Base-by-base conservation (phyloP, 805 yeast genomes). In the Cyberlindnera bimundalis region DNA sequence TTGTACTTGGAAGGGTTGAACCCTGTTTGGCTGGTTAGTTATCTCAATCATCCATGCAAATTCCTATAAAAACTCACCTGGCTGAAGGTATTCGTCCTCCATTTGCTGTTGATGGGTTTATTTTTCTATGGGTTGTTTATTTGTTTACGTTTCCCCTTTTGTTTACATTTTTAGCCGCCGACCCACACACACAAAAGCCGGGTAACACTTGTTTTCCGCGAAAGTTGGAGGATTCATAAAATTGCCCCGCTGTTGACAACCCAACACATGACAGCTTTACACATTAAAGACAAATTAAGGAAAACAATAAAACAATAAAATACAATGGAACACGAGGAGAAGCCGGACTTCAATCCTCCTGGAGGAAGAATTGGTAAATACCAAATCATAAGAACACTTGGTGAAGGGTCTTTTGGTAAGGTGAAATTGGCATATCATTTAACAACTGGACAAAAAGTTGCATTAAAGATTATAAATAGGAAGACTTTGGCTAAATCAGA, bases 401-500 rank as follows among this genome's bases (percentile, higher is more conserved):
- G 98, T 27, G 97, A 90, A 60, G 98, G 98, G 18, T 89, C 96
- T 0, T 90, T 90, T 60, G 98, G 98, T 55, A 91, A 91, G 60
- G 98, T 90, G 49, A 90, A 90, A 60, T 70, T 90, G 53, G 95
- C 95, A 15, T 84, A 82, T 60, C 96, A 91, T 63, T 70, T 86
- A 50, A 84, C 86, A 12, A 90, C 97, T 3, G 95, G 95, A 29
- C 96, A 90, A 56, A 75, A 83, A 47, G 98, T 90, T 17, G 98
- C 98, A 2, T 70, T 90, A 47, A 90, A 90, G 62, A 91, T 90
- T 62, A 91, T 91, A 68, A 87, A 91, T 63, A 73, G 95, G 49
- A 88, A 87, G 64, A 88, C 96, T 0, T 70, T 90, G 59, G 95
- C 96, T 35, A 91, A 91, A 59, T 79, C 89, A 9, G 98, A 90